Evolutionary conservation across 139 green algal genomes (phyloP).

Genomic region (Chlorella sp.): DNA sequence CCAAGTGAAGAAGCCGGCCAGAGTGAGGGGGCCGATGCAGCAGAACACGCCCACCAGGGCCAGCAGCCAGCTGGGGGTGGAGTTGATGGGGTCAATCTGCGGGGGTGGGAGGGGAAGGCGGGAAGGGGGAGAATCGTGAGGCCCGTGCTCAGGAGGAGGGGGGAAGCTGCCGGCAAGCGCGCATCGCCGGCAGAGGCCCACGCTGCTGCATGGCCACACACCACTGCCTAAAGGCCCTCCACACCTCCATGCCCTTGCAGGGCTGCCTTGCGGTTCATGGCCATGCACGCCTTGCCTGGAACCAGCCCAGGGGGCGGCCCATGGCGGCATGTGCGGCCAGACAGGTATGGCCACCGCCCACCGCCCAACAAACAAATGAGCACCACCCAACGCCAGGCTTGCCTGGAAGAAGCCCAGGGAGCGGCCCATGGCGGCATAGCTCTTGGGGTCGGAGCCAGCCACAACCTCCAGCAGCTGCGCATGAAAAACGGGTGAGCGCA

Average conservation of each 20-base stretch:
- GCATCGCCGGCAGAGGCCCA: no score
- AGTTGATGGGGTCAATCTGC: conserved; percentile 40
- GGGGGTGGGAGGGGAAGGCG: not conserved
- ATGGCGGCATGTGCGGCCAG: no score
- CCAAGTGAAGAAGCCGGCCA: conserved; percentile 30
- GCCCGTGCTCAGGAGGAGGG: no score
- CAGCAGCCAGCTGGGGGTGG: conserved; percentile 35
- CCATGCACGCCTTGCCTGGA: no score
- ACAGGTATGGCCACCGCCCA: no score
- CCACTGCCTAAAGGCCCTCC: no score
- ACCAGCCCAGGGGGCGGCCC: conserved; percentile 9
- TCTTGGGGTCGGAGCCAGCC: not conserved
- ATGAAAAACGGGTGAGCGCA: no score
- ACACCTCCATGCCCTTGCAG: no score
- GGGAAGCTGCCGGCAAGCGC: not conserved
- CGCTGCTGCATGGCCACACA: no score
- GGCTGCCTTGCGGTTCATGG: no score
- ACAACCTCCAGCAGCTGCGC: conserved; percentile 15
- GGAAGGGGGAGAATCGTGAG: not conserved
- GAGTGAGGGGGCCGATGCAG: conserved; percentile 26
- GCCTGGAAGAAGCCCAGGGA: conserved; percentile 1
- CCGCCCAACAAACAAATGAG: no score
- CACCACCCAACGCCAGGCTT: no score
- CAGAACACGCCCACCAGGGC: conserved; percentile 16
- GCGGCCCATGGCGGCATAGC: not conserved